phyloP scores from a whole-genome alignment of 805 yeast species.

The Candida lessepsii region DNA sequence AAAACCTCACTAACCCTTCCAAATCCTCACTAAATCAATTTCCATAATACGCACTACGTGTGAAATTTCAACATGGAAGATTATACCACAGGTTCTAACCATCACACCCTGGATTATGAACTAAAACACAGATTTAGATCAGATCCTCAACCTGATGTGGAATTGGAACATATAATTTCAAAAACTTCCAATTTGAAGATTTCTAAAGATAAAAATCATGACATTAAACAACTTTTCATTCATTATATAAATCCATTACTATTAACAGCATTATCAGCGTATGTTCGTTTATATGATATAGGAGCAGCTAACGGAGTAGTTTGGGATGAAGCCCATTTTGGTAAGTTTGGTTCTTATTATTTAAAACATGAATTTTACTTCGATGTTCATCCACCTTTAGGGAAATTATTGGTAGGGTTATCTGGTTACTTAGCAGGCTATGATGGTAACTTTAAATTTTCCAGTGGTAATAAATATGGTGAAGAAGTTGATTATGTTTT shows the following conservation, averaged over 20 bases:
- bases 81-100: not conserved
- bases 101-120: not conserved
- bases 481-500: conserved; percentile 72
- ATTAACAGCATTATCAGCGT: conserved; percentile 35
- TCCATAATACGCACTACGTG: too few relatives aligned
- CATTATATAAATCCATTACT: conserved; percentile 27
- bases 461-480: conserved; percentile 77
- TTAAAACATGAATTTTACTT: conserved; percentile 76
- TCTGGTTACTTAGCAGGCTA: conserved; percentile 81
- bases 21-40: too few relatives aligned
- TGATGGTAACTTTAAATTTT: conserved; percentile 87
- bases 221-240: conserved; percentile 12
- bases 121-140: conserved; percentile 3
- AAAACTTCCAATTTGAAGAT: conserved; percentile 22
- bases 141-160: conserved; percentile 9
- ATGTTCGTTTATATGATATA: conserved; percentile 70
- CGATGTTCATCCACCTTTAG: conserved; percentile 87
- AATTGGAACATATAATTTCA: conserved; percentile 22
- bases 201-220: conserved; percentile 6
- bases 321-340: conserved; percentile 95
- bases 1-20: too few relatives aligned
- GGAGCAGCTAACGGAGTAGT: conserved; percentile 75
- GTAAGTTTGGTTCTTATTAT: conserved; percentile 81
- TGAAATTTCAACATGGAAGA: conserved; percentile 4
- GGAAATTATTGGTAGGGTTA: conserved; percentile 75